Evolutionary conservation across 108 stramenopile genomes (phyloP), one percentile per base, ranked within the genome.

Genomic region (Skeletonema menzelii): DNA sequence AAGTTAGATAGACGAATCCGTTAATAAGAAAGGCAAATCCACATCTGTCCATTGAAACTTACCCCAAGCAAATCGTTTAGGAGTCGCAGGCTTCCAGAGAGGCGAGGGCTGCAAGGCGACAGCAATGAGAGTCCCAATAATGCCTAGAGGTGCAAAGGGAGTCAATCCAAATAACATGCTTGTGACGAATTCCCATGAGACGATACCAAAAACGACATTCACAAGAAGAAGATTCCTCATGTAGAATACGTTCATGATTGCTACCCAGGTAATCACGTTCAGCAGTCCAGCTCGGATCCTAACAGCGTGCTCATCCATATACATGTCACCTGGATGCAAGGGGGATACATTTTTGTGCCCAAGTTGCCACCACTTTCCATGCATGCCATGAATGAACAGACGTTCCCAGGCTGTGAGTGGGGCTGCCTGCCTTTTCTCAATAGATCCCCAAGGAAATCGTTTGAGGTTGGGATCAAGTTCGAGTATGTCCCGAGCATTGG

Each of bases 271-370:
- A 38, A 87, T 79, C 38, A 72, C 60, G 34, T 87, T 84, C 13
- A 87, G 72, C 2, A 87, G 17, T 24, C 86, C 86, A 42, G 80
- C 86, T 27, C 86, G 40, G 12, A 73, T 77, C 5, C 86, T 59
- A 32, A 84, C 86, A 44, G 86, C 86, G 60, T 87, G 83, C 32
- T 87, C 86, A 59, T 87, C 83, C 86, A 87, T 84, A 57, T 87
- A 87, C 64, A 84, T 82, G 3, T 74, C 73, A 15, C 75, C 59
- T 1, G 86, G 86, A 35, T 76, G 30, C 44, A 58, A 20, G 14
- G 80, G 65, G 20, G 62, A 63, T 38, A 42, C 59, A 34, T 72
- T 38, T 20, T 59, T 59, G 37, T 87, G 86, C 12, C 86, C 86
- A 14, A 84, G 66, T 30, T 84, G 56, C 72, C 77, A 87, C 86